Base-by-base conservation (phyloP, 139 green algal species). In the Pseudopediastrum boryanum region DNA sequence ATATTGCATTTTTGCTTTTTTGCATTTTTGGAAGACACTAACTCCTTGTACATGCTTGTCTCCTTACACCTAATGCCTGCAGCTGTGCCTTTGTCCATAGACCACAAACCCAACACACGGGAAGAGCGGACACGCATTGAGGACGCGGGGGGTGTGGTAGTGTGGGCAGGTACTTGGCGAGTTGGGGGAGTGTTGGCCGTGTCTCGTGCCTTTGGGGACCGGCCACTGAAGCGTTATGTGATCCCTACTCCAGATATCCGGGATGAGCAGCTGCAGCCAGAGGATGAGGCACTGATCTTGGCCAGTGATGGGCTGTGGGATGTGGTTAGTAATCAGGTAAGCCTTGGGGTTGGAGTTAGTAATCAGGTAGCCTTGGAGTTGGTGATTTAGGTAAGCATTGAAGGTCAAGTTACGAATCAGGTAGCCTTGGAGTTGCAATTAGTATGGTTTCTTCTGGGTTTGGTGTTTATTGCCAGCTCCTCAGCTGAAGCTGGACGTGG, bases 291-390 rank as follows among this genome's bases (percentile, higher is more conserved):
- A 61, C 62, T 98, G 1, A 88, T 99, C 36, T 71, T 99, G 23
- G 95, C 94, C 36, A 93, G 78, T 38, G 95, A 99, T 83, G 95
- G 95, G 25, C 71, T 99, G 58, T 99, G 96, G 96, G 96, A 99
- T 66, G 94, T 97, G 13, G 72, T 98, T 31, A 80, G 70, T 31
- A 96, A 97, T 66, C 80, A 96, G 82, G 85, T 89, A 44, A 0
- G 78, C 1, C 59, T 21, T 13, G 21, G n/a, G n/a, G n/a, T n/a
- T n/a, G n/a, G n/a, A n/a, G n/a, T n/a, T n/a, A n/a, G n/a, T n/a
- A n/a, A n/a, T n/a, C n/a, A n/a, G n/a, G n/a, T n/a, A n/a, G n/a
- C n/a, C n/a, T n/a, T n/a, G n/a, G n/a, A n/a, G n/a, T n/a, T n/a
- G n/a, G n/a, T n/a, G n/a, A n/a, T n/a, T n/a, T n/a, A n/a, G n/a